Evolutionary conservation across 495 filamentous ascomycete species (phyloP).

Genomic region (Penicillium simplicissimum): DNA sequence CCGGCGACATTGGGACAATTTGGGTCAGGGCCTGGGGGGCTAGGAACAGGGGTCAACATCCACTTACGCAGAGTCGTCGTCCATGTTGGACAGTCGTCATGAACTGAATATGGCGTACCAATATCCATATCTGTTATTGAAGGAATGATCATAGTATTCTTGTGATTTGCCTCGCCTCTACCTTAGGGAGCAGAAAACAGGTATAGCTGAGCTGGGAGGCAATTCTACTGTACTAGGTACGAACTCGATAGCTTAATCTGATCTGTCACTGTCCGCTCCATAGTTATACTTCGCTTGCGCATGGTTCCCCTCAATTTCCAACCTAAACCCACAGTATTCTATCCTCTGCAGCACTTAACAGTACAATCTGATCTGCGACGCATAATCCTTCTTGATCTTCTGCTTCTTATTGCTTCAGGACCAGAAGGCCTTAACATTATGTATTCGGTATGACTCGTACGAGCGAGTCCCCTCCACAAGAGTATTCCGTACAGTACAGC

Average conservation of each 20-base stretch:
- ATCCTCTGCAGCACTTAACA: not conserved
- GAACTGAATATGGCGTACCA: not conserved
- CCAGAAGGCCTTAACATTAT: not conserved
- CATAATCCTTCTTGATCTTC: not conserved
- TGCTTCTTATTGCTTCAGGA: not conserved
- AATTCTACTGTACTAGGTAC: not conserved
- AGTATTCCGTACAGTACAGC: no score
- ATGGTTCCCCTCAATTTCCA: not conserved
- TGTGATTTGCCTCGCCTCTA: not conserved
- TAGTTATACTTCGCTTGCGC: not conserved
- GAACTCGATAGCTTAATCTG: not conserved
- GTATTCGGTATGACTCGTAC: no score
- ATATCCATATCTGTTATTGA: not conserved
- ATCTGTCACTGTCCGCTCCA: not conserved
- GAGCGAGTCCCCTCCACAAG: no score
- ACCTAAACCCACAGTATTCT: no score
- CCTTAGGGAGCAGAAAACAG: not conserved
- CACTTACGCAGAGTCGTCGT: not conserved
- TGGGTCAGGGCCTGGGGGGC: not conserved
- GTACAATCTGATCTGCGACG: not conserved
- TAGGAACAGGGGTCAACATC: not conserved
- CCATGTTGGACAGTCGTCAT: not conserved
- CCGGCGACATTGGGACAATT: not conserved
- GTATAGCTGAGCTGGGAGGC: not conserved
- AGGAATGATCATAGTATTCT: not conserved